Evolutionary conservation across 495 filamentous ascomycete species (phyloP).

Genomic region (Ramalina intermedia): DNA sequence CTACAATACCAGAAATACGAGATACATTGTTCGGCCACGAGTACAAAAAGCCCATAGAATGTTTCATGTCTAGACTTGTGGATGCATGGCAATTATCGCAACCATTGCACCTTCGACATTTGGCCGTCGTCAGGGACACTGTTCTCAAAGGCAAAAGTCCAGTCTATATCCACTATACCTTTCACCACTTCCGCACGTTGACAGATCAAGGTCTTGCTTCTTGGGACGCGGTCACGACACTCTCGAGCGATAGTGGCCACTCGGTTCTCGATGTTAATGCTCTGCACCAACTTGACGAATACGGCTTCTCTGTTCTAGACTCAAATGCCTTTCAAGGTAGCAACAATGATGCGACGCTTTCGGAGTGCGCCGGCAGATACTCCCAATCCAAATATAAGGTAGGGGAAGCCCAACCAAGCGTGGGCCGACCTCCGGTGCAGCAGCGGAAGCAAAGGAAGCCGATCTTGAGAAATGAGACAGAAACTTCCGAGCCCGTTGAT

Average conservation of each 20-base stretch:
- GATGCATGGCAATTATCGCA: slow-evolving; percentile 48
- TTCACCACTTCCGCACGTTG: slow-evolving; percentile 38
- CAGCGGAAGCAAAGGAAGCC: background rate
- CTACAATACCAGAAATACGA: slow-evolving; percentile 24
- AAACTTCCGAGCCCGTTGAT: background rate
- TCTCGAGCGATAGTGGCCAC: slow-evolving; percentile 20
- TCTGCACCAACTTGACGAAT: slow-evolving; percentile 31
- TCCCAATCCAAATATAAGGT: no score
- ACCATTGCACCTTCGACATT: slow-evolving; percentile 45
- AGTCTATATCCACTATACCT: slow-evolving; percentile 46
- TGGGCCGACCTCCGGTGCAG: background rate
- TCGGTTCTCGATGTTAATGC: slow-evolving; percentile 23
- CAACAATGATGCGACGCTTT: slow-evolving; percentile 26
- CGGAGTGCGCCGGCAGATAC: slow-evolving; percentile 21
- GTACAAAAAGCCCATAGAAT: slow-evolving; percentile 42
- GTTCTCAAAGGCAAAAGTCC: slow-evolving; percentile 34
- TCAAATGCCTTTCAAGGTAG: slow-evolving; percentile 4
- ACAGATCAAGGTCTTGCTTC: slow-evolving; percentile 38
- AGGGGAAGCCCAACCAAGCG: slow-evolving; percentile 12
- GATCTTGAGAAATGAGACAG: background rate
- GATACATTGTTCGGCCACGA: slow-evolving; percentile 19
- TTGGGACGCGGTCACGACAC: slow-evolving; percentile 44
- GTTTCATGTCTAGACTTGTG: slow-evolving; percentile 36
- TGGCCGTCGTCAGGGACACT: slow-evolving; percentile 49
- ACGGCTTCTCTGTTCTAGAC: slow-evolving; percentile 33